Base-by-base conservation (phyloP, 441 rosid genomes). In the Manihot esculenta region DNA sequence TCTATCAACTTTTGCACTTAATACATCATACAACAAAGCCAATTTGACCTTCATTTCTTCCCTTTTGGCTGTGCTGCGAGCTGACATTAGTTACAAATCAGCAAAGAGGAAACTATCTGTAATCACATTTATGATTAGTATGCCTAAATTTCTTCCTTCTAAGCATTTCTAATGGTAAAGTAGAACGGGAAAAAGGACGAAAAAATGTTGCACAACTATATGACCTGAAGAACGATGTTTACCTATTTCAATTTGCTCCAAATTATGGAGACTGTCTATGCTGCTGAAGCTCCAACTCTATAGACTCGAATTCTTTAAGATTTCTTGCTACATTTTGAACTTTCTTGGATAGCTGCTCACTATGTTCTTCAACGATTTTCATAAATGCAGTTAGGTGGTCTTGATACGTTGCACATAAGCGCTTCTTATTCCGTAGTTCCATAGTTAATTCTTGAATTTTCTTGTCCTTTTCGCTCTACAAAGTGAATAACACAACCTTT, bases 391-490 rank as follows among this genome's bases (percentile, higher is more conserved):
- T 76, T 33, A 93, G 79, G 72, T 89, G 96, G 74, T 89, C 96
- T 78, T 84, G 90, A 67, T 89, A 93, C 14, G 89, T 89, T 50
- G 90, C 85, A 70, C 97, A 91, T 57, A 91, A 65, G 18, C 93
- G 86, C 78, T 89, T 91, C 93, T 88, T 87, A 82, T 88, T 89
- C 67, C 90, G 74, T 51, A 93, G 73, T 81, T 93, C 98, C 10
- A 80, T 74, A 0, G 90, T 93, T 74, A 91, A 51, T 81, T 89
- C 97, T 79, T 91, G 97, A 81, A 93, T 89, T 66, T 79, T 88
- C 83, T 86, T 88, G 77, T 88, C 97, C 81, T 93, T 93, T 23
- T 88, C 94, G 48, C 86, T 96, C 92, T 89, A 77, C 56, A 66
- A 59, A 58, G 41, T 14, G 33, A 65, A 56, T 12, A 69, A 57